These are phyloP conservation scores for Plectosphaerella sp. DNA, from an alignment of 2,329 filamentous ascomycete genomes.

Conservation along the genomic window DNA sequence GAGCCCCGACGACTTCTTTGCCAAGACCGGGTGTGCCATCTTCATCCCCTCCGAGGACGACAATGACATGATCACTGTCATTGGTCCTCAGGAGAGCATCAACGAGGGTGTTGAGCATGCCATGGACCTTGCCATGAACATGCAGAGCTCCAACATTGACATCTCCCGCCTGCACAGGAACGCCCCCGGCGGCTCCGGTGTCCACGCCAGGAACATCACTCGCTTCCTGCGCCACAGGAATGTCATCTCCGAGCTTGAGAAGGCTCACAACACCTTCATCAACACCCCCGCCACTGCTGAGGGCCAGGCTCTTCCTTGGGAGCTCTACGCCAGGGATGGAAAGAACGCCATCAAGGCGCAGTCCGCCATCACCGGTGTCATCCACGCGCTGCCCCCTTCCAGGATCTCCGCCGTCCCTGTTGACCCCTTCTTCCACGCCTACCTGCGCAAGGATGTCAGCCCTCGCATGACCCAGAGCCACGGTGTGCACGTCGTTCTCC, in stretches of 20 bases:
- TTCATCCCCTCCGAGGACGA: slow-evolving; percentile 75
- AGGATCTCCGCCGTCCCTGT: slow-evolving; percentile 64
- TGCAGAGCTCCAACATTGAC: slow-evolving; percentile 81
- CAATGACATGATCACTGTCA: slow-evolving; percentile 77
- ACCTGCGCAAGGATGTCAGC: slow-evolving; percentile 61
- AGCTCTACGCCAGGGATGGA: slow-evolving; percentile 80
- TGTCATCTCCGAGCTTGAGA: slow-evolving; percentile 79
- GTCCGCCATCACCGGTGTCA: slow-evolving; percentile 68
- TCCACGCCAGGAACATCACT: slow-evolving; percentile 81
- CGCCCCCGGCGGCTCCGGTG: slow-evolving; percentile 65
- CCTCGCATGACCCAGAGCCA: slow-evolving; percentile 61
- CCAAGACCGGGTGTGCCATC: slow-evolving; percentile 85
- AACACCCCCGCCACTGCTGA: slow-evolving; percentile 69
- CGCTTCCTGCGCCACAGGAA: slow-evolving; percentile 80
- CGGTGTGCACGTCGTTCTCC: slow-evolving; percentile 71
- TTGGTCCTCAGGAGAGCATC: slow-evolving; percentile 73
- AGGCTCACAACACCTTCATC: slow-evolving; percentile 78
- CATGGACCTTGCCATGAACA: slow-evolving; percentile 81
- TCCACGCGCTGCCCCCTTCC: slow-evolving; percentile 69
- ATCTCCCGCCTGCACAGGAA: slow-evolving; percentile 74
- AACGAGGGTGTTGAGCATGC: slow-evolving; percentile 74
- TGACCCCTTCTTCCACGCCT: slow-evolving; percentile 75
- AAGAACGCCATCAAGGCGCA: slow-evolving; percentile 77
- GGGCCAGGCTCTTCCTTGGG: slow-evolving; percentile 68
- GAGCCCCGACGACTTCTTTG: slow-evolving; percentile 79